Percentiles rank a stretch among this genome's conserved stretches.
These are phyloP conservation scores for Exophiala lecanii-corni DNA, from an alignment of 2,329 filamentous ascomycete genomes.

Conservation along the genomic window DNA sequence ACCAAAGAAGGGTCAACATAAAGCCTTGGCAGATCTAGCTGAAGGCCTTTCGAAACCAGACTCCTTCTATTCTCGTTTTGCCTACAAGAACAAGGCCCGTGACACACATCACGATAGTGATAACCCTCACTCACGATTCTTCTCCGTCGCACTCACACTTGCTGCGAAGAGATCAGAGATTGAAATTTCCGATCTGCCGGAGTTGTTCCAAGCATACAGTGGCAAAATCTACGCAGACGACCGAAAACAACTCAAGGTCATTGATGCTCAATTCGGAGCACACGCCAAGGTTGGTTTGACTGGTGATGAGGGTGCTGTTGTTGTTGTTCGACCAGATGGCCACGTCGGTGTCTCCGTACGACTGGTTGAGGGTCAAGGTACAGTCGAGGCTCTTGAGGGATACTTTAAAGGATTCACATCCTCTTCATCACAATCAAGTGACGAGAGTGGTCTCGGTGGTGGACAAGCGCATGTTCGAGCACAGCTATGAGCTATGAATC, in stretches of 20 bases:
- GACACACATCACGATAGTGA: constrained; percentile 75
- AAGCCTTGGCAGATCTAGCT: constrained; percentile 66
- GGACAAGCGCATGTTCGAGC: constrained; percentile 9
- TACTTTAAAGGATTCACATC: constrained; percentile 56
- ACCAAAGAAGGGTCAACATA: constrained; percentile 41
- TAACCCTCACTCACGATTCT: constrained; percentile 80
- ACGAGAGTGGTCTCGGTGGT: constrained; percentile 11
- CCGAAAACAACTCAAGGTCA: constrained; percentile 65
- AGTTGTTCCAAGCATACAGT: constrained; percentile 66
- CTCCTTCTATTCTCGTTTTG: constrained; percentile 66
- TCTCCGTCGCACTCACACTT: constrained; percentile 73
- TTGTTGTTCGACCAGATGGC: constrained; percentile 81
- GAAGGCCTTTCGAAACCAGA: constrained; percentile 57
- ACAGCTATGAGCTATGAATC: constrained; percentile 18
- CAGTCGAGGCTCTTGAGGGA: constrained; percentile 73
- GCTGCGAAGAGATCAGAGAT: constrained; percentile 63
- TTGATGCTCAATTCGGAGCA: constrained; percentile 65
- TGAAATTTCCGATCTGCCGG: constrained; percentile 69
- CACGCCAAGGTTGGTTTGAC: constrained; percentile 80
- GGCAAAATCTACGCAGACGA: constrained; percentile 87
- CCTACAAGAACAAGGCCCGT: constrained; percentile 43
- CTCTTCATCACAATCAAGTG: background rate
- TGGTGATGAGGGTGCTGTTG: constrained; percentile 58
- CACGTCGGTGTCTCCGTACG: constrained; percentile 74
- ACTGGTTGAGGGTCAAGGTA: constrained; percentile 70